A percentile compares a stretch with the other conserved stretches of the same genome.
phyloP scores from a whole-genome alignment of 23 red algal species.

The Gracilaria domingensis region DNA sequence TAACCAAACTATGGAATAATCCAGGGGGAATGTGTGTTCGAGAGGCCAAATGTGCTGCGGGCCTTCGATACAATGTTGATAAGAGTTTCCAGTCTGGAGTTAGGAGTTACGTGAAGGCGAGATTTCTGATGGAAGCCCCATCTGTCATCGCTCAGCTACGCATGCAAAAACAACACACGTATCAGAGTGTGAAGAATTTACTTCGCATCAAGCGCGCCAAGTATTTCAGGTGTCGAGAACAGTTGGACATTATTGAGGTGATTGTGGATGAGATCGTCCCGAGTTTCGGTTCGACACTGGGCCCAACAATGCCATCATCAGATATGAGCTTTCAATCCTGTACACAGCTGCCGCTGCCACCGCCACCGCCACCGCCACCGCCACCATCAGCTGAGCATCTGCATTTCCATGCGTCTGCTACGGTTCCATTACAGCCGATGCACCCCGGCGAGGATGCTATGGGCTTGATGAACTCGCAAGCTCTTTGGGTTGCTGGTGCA shows the following conservation, averaged over 20 bases:
- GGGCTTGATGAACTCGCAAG: background rate
- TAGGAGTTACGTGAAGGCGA: no score
- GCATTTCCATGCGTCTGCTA: background rate
- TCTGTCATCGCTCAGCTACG: slow-evolving; percentile 1
- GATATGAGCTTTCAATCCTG: slow-evolving; percentile 3
- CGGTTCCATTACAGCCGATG: background rate
- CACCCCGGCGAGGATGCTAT: background rate
- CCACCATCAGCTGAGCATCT: background rate
- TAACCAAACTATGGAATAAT: slow-evolving; percentile 62
- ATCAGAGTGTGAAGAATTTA: slow-evolving; percentile 32
- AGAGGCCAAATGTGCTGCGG: slow-evolving; percentile 60
- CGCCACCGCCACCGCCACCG: slow-evolving; percentile 19
- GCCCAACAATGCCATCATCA: background rate
- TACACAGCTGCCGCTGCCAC: background rate
- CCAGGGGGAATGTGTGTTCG: slow-evolving; percentile 58
- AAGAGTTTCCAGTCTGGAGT: slow-evolving; percentile 62
- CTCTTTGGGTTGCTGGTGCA: background rate
- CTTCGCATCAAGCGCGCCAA: slow-evolving; percentile 36
- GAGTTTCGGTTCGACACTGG: background rate
- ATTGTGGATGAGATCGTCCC: slow-evolving; percentile 6
- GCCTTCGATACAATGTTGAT: slow-evolving; percentile 57
- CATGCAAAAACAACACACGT: slow-evolving; percentile 12
- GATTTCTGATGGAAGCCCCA: slow-evolving; percentile 44
- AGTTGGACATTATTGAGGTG: slow-evolving; percentile 25
- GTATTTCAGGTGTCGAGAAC: slow-evolving; percentile 33